Percentiles rank a stretch among this genome's conserved stretches.
phyloP scores from a whole-genome alignment of 2,329 filamentous ascomycete genomes.

The Arthrinium puccinioides region DNA sequence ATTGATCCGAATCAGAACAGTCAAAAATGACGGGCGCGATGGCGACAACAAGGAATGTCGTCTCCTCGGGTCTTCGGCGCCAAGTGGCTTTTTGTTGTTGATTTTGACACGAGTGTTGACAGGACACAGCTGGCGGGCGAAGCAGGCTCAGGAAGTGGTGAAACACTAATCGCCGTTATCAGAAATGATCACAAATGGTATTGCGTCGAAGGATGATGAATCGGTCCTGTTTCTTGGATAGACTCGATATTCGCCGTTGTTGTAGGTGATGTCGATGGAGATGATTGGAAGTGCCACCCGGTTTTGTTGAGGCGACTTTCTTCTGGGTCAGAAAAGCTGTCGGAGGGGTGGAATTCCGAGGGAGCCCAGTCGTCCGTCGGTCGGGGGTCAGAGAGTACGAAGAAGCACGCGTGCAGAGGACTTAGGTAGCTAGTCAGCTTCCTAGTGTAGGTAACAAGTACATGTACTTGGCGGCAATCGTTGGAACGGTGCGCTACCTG shows the following conservation, averaged over 20 bases:
- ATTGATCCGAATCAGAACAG: not conserved
- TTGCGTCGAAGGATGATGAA: not conserved
- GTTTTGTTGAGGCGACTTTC: not conserved
- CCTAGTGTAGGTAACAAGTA: too few relatives aligned
- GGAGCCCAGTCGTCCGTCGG: too few relatives aligned
- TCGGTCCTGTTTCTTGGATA: not conserved
- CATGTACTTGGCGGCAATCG: too few relatives aligned
- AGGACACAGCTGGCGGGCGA: not conserved
- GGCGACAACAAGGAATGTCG: constrained; percentile 1
- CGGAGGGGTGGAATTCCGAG: too few relatives aligned
- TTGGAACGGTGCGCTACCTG: too few relatives aligned
- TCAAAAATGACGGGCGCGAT: constrained; percentile 2
- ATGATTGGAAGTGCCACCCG: not conserved
- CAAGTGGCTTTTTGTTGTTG: not conserved
- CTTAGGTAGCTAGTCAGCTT: too few relatives aligned
- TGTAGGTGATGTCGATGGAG: constrained; percentile 2
- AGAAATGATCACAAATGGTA: constrained; percentile 1
- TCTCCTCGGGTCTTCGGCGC: constrained; percentile 1
- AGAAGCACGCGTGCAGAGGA: too few relatives aligned
- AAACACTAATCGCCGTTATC: constrained; percentile 3
- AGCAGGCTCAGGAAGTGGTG: not conserved
- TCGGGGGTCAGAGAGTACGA: too few relatives aligned
- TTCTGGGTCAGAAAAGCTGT: not conserved
- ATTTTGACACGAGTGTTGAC: not conserved
- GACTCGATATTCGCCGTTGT: constrained; percentile 2